Percentiles rank a stretch among this genome's conserved stretches.
Evolutionary conservation across 2,329 filamentous ascomycete genomes (phyloP).

Genomic region (Penicillium sp.): DNA sequence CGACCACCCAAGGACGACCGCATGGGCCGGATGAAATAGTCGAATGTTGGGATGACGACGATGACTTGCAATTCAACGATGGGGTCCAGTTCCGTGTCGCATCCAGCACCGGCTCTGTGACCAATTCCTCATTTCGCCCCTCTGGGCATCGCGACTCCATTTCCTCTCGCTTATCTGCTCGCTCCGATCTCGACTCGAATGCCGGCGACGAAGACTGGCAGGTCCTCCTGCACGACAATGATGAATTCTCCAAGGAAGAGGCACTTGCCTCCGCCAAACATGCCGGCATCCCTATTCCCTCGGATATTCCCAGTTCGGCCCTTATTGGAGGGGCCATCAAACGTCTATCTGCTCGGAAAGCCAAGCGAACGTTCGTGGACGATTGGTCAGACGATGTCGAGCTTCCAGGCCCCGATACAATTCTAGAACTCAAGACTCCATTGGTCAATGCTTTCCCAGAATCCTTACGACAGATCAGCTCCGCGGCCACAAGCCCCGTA

Average conservation of each 20-base stretch:
- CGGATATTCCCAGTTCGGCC: constrained; percentile 83
- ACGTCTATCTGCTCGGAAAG: constrained; percentile 73
- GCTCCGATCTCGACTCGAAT: constrained; percentile 76
- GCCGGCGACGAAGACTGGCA: constrained; percentile 84
- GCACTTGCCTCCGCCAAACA: constrained; percentile 85
- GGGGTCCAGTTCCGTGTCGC: constrained; percentile 48
- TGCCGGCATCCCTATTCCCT: constrained; percentile 88
- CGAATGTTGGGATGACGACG: constrained; percentile 54
- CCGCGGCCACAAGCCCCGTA: constrained; percentile 40
- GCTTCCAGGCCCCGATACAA: constrained; percentile 59
- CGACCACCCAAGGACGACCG: constrained; percentile 35
- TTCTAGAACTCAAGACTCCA: constrained; percentile 65
- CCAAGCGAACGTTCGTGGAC: constrained; percentile 72
- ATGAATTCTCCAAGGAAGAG: constrained; percentile 79
- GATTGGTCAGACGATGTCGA: constrained; percentile 82
- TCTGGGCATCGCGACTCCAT: constrained; percentile 68
- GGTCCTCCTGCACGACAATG: constrained; percentile 78
- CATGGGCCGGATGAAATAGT: constrained; percentile 38
- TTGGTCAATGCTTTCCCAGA: constrained; percentile 67
- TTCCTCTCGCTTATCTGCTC: constrained; percentile 78
- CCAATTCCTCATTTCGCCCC: constrained; percentile 45
- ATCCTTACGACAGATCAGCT: constrained; percentile 66
- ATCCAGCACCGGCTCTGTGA: constrained; percentile 49
- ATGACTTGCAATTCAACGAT: constrained; percentile 50
- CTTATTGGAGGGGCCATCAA: constrained; percentile 92